A percentile compares a stretch with the other conserved stretches of the same genome.
phyloP scores from a whole-genome alignment of 192 early-diverging fungal genomes.

The Coemansia sp. region DNA sequence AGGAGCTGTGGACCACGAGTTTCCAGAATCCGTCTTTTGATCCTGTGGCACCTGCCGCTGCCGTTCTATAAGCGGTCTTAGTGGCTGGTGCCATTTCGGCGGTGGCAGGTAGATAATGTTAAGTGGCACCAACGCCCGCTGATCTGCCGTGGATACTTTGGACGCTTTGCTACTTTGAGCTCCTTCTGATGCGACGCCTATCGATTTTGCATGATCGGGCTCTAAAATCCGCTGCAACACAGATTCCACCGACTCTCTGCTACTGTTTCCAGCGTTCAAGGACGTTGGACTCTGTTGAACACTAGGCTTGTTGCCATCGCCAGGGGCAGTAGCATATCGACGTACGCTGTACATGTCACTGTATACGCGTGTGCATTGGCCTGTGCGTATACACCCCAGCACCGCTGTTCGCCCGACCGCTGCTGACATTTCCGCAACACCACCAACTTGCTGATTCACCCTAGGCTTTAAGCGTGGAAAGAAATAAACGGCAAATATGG shows the following conservation, averaged over 20 bases:
- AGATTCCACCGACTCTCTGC: constrained; percentile 25
- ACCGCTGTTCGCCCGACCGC: not conserved
- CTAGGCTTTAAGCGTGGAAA: not conserved
- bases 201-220: constrained; percentile 14
- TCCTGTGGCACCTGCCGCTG: not conserved
- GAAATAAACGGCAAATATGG: not conserved
- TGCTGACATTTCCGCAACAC: not conserved
- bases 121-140: constrained; percentile 39
- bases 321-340: not conserved
- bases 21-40: not conserved
- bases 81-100: constrained; percentile 44
- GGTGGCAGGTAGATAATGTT: constrained; percentile 47
- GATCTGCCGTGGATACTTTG: not conserved
- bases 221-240: constrained; percentile 21
- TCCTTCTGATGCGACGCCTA: constrained; percentile 11
- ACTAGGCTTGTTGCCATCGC: not conserved
- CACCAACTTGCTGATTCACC: not conserved
- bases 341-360: not conserved
- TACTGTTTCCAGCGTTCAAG: not conserved
- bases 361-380: not conserved
- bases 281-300: not conserved
- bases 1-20: not conserved
- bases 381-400: not conserved
- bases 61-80: not conserved
- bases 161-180: not conserved